A percentile compares a stretch with the other conserved stretches of the same genome.
phyloP scores from a whole-genome alignment of 129 eudicot species.

The Pulicaria dysenterica region DNA sequence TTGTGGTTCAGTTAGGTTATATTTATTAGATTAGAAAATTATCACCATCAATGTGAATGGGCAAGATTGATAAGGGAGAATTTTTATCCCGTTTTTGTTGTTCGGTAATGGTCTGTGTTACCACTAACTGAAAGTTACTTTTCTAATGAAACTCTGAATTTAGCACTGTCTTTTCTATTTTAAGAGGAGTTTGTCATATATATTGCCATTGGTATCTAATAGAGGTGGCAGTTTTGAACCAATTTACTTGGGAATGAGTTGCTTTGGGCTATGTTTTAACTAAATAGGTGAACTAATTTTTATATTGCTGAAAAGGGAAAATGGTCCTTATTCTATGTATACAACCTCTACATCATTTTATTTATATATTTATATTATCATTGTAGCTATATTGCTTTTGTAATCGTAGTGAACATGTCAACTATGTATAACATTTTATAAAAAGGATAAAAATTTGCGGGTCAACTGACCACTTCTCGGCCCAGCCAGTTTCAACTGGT shows the following conservation, averaged over 20 bases:
- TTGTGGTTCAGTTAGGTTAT: constrained; percentile 10
- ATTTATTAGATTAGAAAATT: not conserved
- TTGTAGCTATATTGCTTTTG: not conserved
- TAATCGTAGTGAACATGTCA: not conserved
- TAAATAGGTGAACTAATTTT: not conserved
- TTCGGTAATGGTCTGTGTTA: not conserved
- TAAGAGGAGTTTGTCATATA: not conserved
- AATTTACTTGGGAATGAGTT: not conserved
- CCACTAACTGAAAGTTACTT: constrained; percentile 8
- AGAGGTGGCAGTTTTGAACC: constrained; percentile 1
- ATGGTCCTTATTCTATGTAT: not conserved
- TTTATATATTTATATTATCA: not conserved
- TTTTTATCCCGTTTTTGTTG: constrained; percentile 9
- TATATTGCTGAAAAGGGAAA: not conserved
- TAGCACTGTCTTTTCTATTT: constrained; percentile 9
- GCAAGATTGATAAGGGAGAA: constrained; percentile 5
- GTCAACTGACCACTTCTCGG: not conserved
- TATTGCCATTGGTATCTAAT: not conserved
- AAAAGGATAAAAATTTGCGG: not conserved
- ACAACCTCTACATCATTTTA: not conserved
- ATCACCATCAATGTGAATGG: constrained; percentile 1
- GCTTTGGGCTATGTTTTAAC: not conserved
- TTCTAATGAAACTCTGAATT: not conserved
- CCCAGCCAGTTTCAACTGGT: constrained; percentile 1
- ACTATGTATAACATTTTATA: not conserved